Evolutionary conservation across 1,284 basidiomycete species (phyloP), one percentile per base, ranked within the genome.

Genomic region (Xerocomus nothofagi): DNA sequence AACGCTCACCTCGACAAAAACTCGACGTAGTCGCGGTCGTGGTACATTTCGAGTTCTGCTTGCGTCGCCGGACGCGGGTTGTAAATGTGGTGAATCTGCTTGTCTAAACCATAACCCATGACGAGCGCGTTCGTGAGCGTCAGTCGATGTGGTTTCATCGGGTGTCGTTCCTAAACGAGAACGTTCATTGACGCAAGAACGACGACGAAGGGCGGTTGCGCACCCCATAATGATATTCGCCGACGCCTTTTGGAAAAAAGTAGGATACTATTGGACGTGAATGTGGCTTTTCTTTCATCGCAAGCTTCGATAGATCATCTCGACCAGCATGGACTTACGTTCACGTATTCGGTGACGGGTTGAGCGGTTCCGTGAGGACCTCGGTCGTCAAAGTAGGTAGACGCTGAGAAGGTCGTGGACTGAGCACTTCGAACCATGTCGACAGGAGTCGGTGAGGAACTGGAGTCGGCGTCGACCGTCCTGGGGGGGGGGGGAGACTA

Each of bases 121-220:
- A 99, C 96, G 38, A 99, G 81, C 6, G 93, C 86, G 62, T 99
- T 99, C 7, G 96, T 98, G 42, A 99, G 71, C 3, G 94, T 95
- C 10, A 99, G 73, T 14, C 97, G 81, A 56, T 98, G 93, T 2
- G 96, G 96, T 66, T 98, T 97, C 96, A 99, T 99, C 3, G 96
- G 97, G 75, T 99, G 96, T 39, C 89, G 80, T 80, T 98, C 93
- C 90, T 95, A 66, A 18, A 40, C 17, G 23, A 29, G 20, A 34
- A 21, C 11, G n/a, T 29, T 51, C 36, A 40, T 29, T 29, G 38
- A 38, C 15, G 14, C 27, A 4, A 40, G 14, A 21, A 14, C 23
- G 23, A 15, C 23, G 26, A 37, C 18, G 5, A 17, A n/a, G 5
- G 8, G 7, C 4, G 3, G 30, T 6, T 15, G 71, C 83, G 51